Evolutionary conservation across 352 stramenopile genomes (phyloP).

Genomic region (Phytopythium mirpurense): DNA sequence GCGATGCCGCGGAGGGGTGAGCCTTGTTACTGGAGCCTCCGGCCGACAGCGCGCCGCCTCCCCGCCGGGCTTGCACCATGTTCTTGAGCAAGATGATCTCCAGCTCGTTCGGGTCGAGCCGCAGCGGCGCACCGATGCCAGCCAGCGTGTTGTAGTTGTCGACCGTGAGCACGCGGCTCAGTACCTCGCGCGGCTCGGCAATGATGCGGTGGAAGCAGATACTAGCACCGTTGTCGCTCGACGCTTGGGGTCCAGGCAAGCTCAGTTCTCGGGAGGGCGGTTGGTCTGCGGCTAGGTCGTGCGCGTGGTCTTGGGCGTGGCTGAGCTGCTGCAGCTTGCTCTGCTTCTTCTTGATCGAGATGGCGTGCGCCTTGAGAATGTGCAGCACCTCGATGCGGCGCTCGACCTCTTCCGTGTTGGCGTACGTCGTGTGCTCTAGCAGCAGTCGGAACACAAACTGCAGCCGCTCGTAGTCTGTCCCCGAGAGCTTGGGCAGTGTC

Average conservation of each 20-base stretch:
- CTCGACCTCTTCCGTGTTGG: conserved; percentile 52
- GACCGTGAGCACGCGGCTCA: conserved; percentile 36
- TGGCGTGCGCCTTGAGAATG: conserved; percentile 34
- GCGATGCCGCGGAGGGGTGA: neutral
- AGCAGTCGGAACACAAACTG: conserved; percentile 71
- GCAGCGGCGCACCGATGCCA: conserved; percentile 41
- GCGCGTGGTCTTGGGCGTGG: neutral
- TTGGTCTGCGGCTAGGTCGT: neutral
- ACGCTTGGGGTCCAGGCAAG: neutral
- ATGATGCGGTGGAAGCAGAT: conserved; percentile 59
- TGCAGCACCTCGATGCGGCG: conserved; percentile 54
- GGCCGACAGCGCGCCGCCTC: too few relatives aligned
- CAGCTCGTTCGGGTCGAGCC: conserved; percentile 59
- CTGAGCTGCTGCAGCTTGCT: neutral
- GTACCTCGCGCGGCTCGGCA: conserved; percentile 44
- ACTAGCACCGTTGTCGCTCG: neutral
- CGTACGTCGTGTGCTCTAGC: conserved; percentile 52
- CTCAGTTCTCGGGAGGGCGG: conserved; percentile 24
- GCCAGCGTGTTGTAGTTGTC: conserved; percentile 49
- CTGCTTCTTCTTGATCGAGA: conserved; percentile 7
- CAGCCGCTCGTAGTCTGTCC: conserved; percentile 61
- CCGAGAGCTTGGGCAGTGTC: conserved; percentile 40
- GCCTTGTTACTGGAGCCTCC: too few relatives aligned
- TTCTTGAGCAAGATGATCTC: conserved; percentile 75
- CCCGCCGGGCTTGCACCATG: conserved; percentile 25